Conservation (phyloP, 192 early-diverging fungal genomes). For the Umbelopsis sp. region DNA sequence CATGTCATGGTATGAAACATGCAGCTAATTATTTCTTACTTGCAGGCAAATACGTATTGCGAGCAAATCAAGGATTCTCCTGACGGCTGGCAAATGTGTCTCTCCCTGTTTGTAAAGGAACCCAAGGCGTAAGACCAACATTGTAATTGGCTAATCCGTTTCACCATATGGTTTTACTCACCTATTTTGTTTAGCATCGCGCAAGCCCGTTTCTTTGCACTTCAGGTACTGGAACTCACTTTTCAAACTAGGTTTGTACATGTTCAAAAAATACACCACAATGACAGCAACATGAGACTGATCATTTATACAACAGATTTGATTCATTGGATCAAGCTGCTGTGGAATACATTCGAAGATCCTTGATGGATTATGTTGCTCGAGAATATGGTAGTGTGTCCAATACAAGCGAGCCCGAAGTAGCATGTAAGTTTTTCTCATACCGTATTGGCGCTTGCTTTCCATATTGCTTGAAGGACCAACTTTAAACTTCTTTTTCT, state of each 20-base stretch:
- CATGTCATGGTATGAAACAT: background rate
- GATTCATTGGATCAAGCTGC: conserved; percentile 49
- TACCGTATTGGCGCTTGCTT: background rate
- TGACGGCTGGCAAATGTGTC: conserved; percentile 86
- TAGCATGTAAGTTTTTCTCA: conserved; percentile 43
- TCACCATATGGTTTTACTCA: conserved; percentile 17
- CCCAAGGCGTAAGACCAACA: conserved; percentile 62
- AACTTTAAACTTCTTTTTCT: background rate
- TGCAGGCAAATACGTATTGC: conserved; percentile 81
- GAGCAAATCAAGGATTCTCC: conserved; percentile 73
- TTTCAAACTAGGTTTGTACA: conserved; percentile 55
- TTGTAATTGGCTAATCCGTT: background rate
- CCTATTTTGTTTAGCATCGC: conserved; percentile 52
- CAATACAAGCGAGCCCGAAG: conserved; percentile 42
- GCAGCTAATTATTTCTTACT: conserved; percentile 13
- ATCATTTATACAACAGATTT: conserved; percentile 31
- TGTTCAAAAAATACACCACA: background rate
- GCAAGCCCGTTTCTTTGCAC: conserved; percentile 82
- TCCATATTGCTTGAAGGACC: background rate
- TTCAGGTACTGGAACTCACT: conserved; percentile 80
- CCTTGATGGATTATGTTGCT: conserved; percentile 60
- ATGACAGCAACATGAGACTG: no score
- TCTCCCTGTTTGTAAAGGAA: conserved; percentile 74
- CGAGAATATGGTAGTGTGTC: conserved; percentile 57
- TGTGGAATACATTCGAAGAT: conserved; percentile 53